phyloP scores from a whole-genome alignment of 1,284 basidiomycete genomes.

The Rhizoctonia solani region DNA sequence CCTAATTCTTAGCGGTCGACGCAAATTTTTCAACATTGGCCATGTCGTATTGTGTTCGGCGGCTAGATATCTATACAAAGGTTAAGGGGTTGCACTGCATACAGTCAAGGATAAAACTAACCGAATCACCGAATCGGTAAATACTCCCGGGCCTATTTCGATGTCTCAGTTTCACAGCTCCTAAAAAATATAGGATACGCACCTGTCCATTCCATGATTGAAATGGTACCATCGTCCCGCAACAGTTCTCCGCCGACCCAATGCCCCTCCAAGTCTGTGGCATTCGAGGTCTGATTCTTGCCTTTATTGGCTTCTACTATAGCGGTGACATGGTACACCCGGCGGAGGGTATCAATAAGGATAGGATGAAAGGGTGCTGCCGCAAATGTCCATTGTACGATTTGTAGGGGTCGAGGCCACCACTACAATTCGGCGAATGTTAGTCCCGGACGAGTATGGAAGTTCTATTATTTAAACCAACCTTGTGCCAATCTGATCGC shows the following conservation, averaged over 20 bases:
- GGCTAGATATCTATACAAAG: slow-evolving; percentile 43
- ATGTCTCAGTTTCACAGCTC: background rate
- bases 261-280: slow-evolving; percentile 26
- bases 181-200: slow-evolving; percentile 33
- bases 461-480: slow-evolving; percentile 12
- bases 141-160: slow-evolving; percentile 40
- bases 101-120: slow-evolving; percentile 31
- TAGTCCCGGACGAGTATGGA: background rate
- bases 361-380: slow-evolving; percentile 48
- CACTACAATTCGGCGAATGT: slow-evolving; percentile 28
- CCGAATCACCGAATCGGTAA: slow-evolving; percentile 45
- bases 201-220: slow-evolving; percentile 49
- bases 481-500: slow-evolving; percentile 40
- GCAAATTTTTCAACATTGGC: slow-evolving; percentile 45
- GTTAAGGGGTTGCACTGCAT: background rate
- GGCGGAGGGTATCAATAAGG: slow-evolving; percentile 46
- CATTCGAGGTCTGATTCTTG: background rate
- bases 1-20: slow-evolving; percentile 46
- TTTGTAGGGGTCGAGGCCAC: slow-evolving; percentile 41
- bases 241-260: slow-evolving; percentile 37
- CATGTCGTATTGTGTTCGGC: slow-evolving; percentile 47
- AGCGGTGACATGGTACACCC: slow-evolving; percentile 45
- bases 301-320: slow-evolving; percentile 30
- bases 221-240: slow-evolving; percentile 39
- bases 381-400: slow-evolving; percentile 48